A percentile compares a stretch with the other conserved stretches of the same genome.
Evolutionary conservation across 768 basidiomycete species (phyloP).

Genomic region (Galerina sulciceps): DNA sequence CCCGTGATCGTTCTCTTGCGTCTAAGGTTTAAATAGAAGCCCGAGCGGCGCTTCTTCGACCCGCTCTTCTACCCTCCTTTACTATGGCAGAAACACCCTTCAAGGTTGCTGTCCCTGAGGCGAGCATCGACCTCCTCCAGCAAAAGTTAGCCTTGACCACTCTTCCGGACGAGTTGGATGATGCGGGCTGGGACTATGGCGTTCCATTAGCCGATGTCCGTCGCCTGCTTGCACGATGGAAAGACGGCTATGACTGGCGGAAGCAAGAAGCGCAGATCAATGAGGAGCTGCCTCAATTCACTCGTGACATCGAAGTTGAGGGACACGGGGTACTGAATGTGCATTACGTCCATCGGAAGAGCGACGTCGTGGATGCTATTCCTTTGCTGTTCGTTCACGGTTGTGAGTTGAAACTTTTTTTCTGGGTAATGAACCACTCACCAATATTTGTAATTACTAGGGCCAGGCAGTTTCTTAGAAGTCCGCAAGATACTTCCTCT

Average conservation of each 20-base stretch:
- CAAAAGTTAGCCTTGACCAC: slow-evolving; percentile 49
- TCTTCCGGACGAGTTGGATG: slow-evolving; percentile 63
- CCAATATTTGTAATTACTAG: not conserved
- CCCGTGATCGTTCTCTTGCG: too few species aligned
- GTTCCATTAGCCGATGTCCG: slow-evolving; percentile 51
- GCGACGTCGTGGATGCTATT: slow-evolving; percentile 46
- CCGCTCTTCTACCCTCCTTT: not conserved
- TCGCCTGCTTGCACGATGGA: slow-evolving; percentile 52
- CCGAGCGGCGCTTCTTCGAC: not conserved
- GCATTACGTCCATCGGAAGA: slow-evolving; percentile 64
- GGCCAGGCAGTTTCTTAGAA: slow-evolving; percentile 55
- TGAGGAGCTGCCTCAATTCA: slow-evolving; percentile 57
- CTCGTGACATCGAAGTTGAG: slow-evolving; percentile 51
- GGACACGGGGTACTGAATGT: slow-evolving; percentile 49
- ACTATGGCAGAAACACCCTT: slow-evolving; percentile 42
- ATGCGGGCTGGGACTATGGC: slow-evolving; percentile 56
- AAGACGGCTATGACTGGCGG: slow-evolving; percentile 58
- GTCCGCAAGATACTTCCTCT: slow-evolving; percentile 60
- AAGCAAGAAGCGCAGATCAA: slow-evolving; percentile 55
- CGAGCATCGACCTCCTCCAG: slow-evolving; percentile 41
- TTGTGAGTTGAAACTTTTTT: slow-evolving; percentile 36
- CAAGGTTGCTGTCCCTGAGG: slow-evolving; percentile 50
- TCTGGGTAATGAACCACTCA: too few species aligned
- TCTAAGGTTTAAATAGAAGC: not conserved
- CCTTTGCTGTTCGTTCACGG: slow-evolving; percentile 53